Evolutionary conservation across 129 eudicot species (phyloP).

Genomic region (Escallonia rubra): DNA sequence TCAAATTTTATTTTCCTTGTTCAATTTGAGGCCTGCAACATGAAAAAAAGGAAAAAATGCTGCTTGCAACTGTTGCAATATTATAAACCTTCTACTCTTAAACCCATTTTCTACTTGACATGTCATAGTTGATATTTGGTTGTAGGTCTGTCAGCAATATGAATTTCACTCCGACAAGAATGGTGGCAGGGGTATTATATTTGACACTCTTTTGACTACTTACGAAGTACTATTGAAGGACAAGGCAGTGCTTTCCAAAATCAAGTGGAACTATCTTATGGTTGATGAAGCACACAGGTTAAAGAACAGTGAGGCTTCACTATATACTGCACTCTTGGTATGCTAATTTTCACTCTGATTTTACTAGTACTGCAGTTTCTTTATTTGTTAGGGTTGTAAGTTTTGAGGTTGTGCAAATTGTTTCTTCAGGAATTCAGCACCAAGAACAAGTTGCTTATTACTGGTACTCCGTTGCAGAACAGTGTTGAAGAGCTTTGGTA

Average conservation of each 20-base stretch:
- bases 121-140: not conserved
- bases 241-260: constrained; percentile 81
- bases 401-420: not conserved
- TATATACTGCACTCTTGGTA: constrained; percentile 84
- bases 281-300: constrained; percentile 99
- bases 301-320: constrained; percentile 95
- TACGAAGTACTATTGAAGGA: constrained; percentile 95
- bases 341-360: not conserved
- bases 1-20: no score
- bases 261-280: constrained; percentile 98
- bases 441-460: constrained; percentile 95
- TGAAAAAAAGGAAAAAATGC: no score
- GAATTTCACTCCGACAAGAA: constrained; percentile 85
- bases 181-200: constrained; percentile 54
- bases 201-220: constrained; percentile 89
- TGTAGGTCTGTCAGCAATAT: constrained; percentile 94
- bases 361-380: not conserved
- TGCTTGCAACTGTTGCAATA: no score
- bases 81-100: no score
- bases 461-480: constrained; percentile 98
- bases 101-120: not conserved
- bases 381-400: constrained; percentile 8
- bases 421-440: constrained; percentile 84
- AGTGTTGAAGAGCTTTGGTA: constrained; percentile 99
- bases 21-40: no score